Base-by-base conservation (phyloP, 2,329 filamentous ascomycete genomes). In the Fusarium virguliforme region DNA sequence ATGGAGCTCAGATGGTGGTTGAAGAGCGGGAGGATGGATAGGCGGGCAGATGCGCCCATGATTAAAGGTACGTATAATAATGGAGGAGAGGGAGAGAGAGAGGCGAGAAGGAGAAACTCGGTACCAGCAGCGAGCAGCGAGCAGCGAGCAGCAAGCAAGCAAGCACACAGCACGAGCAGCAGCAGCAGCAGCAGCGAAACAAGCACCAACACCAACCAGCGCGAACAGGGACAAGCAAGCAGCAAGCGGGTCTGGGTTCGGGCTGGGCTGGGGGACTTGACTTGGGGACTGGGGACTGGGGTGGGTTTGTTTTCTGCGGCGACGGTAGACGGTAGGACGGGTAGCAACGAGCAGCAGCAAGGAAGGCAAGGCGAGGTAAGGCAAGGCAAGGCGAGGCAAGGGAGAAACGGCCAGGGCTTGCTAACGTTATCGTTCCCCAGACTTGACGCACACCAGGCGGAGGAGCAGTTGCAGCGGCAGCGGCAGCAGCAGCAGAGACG, bases 11-110 rank as follows among this genome's bases (percentile, higher is more conserved):
- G 70, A 74, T 77, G 73, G 74, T 74, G 72, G 77, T 79, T 75
- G 74, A 60, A 74, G 74, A 77, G 73, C 75, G 72, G 73, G 73
- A 75, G 74, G 69, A 73, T 75, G 71, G 68, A 74, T 70, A 74
- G 75, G 73, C 75, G 73, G 76, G 77, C 79, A 78, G 75, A 75
- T 73, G 72, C 72, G 79, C 80, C 79, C 80, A 82, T 82, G 80
- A 74, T 81, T 74, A 74, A 72, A 62, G 70, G 75, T 71, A 76
- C 73, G 75, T 75, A 71, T 73, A 73, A 75, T 74, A 75, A 71
- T 67, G 69, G 70, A 67, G 73, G 68, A 70, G 28, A 58, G 32
- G 70, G 63, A 48, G 26, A 62, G 48, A 70, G 68, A 62, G 60
- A 72, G 61, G 46, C 59, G 66, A 51, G 43, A 48, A 48, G 43